Base-by-base conservation (phyloP, 1,139 yeast genomes). In the Pneumocystis canis region DNA sequence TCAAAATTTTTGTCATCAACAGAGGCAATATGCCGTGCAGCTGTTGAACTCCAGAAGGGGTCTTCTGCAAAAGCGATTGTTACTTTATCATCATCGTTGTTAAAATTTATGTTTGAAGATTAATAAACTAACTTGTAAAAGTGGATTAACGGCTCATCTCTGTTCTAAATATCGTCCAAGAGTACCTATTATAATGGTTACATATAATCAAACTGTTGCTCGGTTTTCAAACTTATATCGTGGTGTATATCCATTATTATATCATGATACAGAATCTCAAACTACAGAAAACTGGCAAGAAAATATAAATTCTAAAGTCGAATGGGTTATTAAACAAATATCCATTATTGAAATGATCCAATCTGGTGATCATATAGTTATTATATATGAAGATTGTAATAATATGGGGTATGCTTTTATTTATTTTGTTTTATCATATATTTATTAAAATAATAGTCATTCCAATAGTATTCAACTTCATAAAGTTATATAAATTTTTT, bases 321-420 rank as follows among this genome's bases (percentile, higher is more conserved):
- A 87, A 78, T 87, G 88, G 85, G 97, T 96, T 75, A 87, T 92
- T 76, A 81, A 84, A 70, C 90, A 87, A 80, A 97, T 96, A 70
- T 81, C 85, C 73, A 85, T 83, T 69, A 82, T 90, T 73, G 96
- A 95, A 70, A 84, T 92, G 77, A 80, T 92, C 76, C 78, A 79
- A 73, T 83, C 84, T 78, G 96, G 96, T 77, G 97, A 89, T 76
- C 80, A 87, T 66, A 87, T 89, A 72, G 89, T 92, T 71, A 88
- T 96, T 74, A 87, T 92, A 75, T 98, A 92, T 82, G 98, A 98
- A 76, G 92, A 96, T 95, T 88, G 96, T 74, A 87, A 94, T 77
- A 98, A 98, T 79, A 82, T 90, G 69, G 99, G 98, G 54, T 47
- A 47, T 25, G n/a, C 25, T 28, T 28, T 11, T 3, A 9, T 47